Base-by-base conservation (phyloP, 345 rosid genomes). In the Stellera chamaejasme region DNA sequence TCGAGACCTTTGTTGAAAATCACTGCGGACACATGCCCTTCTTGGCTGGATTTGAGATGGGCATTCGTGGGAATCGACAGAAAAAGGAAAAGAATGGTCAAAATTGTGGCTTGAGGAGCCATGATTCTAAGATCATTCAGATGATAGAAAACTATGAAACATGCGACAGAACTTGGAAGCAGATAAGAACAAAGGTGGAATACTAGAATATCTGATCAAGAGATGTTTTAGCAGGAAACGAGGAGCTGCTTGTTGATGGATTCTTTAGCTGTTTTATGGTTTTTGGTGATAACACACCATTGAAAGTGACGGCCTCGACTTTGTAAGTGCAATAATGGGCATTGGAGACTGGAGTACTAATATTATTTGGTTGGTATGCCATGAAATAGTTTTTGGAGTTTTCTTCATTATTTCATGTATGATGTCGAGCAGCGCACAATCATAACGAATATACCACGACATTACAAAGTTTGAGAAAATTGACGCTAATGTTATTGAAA, bases 1-100 rank as follows among this genome's bases (percentile, higher is more conserved):
- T 85, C 81, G 28, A 86, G 75, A 60, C 92, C 95, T 13, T 75
- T 61, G n/a, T 68, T 5, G 32, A 85, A 70, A n/a, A 78, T 58
- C 32, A 80, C 68, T 10, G 71, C 44, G 1, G 90, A 86, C 52
- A 84, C 59, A 65, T 51, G 70, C 11, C 86, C 92, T 13, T 59
- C 63, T 67, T 69, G 68, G 13, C 48, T 45, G 43, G 80, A 62
- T 65, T 65, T 81, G 43, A 69, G 63, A 54, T 66, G 76, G 73
- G 77, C 53, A 8, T 3, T 66, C n/a, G 69, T 43, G 41, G 73
- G 67, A 65, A 75, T 44, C 63, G 76, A 61, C 4, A 76, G 50
- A 46, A 79, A 64, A 0, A 69, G 62, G 23, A 69, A 66, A 51
- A 72, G 13, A 1, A 61, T 14, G 63, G 9, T 32, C 39, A 71